Conservation (phyloP, 2,329 filamentous ascomycete species). For the Botrytis sinoallii region DNA sequence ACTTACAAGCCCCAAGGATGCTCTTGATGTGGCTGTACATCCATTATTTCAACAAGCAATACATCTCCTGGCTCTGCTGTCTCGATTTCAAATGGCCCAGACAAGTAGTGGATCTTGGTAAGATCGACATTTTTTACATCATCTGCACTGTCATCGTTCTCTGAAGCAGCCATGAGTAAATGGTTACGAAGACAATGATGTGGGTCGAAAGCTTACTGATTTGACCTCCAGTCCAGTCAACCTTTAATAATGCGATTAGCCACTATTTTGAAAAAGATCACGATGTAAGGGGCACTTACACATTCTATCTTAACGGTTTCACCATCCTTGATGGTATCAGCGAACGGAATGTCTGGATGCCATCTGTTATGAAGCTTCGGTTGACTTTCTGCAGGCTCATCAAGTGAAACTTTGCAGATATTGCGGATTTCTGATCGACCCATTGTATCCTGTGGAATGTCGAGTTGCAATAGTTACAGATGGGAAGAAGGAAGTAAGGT, state of each 20-base stretch:
- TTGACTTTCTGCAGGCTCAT: conserved; percentile 69
- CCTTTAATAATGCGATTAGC: conserved; percentile 22
- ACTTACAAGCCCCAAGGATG: conserved; percentile 90
- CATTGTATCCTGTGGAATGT: conserved; percentile 38
- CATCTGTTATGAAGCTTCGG: conserved; percentile 77
- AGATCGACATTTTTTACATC: conserved; percentile 83
- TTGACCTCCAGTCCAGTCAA: conserved; percentile 65
- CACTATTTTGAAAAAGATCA: conserved; percentile 6
- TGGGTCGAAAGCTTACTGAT: conserved; percentile 58
- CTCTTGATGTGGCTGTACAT: conserved; percentile 83
- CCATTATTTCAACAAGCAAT: conserved; percentile 78
- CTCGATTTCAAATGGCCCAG: conserved; percentile 84
- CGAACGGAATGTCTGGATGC: conserved; percentile 84
- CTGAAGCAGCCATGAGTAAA: conserved; percentile 29
- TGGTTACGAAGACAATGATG: not conserved
- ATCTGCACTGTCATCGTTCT: conserved; percentile 86
- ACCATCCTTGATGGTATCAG: conserved; percentile 70
- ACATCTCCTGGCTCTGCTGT: conserved; percentile 82
- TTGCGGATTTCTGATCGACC: conserved; percentile 60
- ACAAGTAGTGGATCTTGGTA: conserved; percentile 81
- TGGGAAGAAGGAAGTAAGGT: not conserved
- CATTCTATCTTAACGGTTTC: conserved; percentile 95
- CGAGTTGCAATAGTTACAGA: conserved; percentile 1
- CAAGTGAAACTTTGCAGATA: conserved; percentile 68
- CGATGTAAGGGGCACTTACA: conserved; percentile 35